These are phyloP conservation scores for Elongisporangium anandrum DNA, from an alignment of 352 stramenopile species.

Conservation along the genomic window DNA sequence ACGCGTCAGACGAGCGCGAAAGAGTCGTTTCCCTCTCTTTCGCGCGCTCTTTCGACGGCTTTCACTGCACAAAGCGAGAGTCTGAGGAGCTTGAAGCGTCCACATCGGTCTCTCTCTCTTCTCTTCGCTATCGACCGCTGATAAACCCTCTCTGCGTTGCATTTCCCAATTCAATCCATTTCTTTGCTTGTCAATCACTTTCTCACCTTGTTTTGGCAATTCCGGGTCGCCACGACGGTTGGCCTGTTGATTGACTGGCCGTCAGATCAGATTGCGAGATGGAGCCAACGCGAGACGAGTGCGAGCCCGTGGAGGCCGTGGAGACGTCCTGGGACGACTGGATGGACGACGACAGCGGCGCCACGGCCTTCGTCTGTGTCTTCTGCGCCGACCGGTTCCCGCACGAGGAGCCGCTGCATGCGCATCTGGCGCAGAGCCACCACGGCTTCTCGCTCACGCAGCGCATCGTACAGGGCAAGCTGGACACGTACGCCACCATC, in stretches of 20 bases:
- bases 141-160: no score
- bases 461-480: constrained; percentile 38
- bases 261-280: constrained; percentile 1
- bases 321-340: constrained; percentile 82
- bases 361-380: constrained; percentile 52
- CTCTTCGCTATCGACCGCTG: no score
- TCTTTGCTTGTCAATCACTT: not conserved
- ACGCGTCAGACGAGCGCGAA: no score
- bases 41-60: no score
- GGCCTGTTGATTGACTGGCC: not conserved
- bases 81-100: no score
- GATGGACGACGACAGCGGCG: constrained; percentile 55
- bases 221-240: not conserved
- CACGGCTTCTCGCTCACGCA: constrained; percentile 65
- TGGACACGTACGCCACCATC: constrained; percentile 81
- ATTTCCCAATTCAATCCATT: not conserved
- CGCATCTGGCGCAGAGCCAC: constrained; percentile 33
- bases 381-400: constrained; percentile 57
- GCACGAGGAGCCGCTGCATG: constrained; percentile 46
- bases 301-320: constrained; percentile 20
- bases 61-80: no score
- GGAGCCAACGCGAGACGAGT: constrained; percentile 9
- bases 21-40: no score
- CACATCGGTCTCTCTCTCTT: no score
- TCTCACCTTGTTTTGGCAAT: not conserved